These are phyloP conservation scores for Nectriaceae sp. DNA, from an alignment of 2,329 filamentous ascomycete genomes.

Conservation along the genomic window DNA sequence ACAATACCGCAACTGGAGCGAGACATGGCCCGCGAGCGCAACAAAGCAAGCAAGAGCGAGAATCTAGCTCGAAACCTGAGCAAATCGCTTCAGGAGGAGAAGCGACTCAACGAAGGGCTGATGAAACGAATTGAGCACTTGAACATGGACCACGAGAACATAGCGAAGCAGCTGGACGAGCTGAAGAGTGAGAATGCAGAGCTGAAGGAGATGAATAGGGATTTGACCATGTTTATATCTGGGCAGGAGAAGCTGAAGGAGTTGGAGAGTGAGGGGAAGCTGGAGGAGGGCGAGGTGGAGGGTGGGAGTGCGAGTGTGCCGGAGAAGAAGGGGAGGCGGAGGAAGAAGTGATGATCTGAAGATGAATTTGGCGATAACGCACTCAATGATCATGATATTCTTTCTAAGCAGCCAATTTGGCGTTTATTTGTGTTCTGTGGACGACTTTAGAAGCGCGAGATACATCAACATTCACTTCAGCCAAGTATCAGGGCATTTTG, in stretches of 20 bases:
- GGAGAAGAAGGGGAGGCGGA: slow-evolving; percentile 58
- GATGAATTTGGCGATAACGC: slow-evolving; percentile 7
- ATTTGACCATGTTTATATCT: slow-evolving; percentile 84
- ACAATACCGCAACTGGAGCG: slow-evolving; percentile 71
- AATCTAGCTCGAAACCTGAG: slow-evolving; percentile 75
- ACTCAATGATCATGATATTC: neutral
- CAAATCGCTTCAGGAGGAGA: slow-evolving; percentile 82
- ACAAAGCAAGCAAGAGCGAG: slow-evolving; percentile 70
- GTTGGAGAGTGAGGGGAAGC: slow-evolving; percentile 60
- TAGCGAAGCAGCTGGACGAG: slow-evolving; percentile 58
- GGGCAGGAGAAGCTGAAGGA: slow-evolving; percentile 78
- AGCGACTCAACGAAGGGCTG: slow-evolving; percentile 77
- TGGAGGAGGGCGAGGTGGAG: slow-evolving; percentile 70
- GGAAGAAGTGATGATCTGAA: slow-evolving; percentile 47
- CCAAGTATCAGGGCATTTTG: no score
- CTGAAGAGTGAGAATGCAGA: slow-evolving; percentile 68
- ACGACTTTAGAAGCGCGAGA: no score
- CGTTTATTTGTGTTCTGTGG: no score
- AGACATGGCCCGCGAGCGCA: slow-evolving; percentile 68
- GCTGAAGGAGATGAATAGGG: slow-evolving; percentile 81
- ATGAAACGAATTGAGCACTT: slow-evolving; percentile 80
- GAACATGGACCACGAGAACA: slow-evolving; percentile 59
- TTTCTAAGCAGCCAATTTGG: no score
- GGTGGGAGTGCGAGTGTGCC: slow-evolving; percentile 71
- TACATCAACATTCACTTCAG: no score